phyloP scores from a whole-genome alignment of 2,329 filamentous ascomycete genomes.

The Trichoderma simmonsii region DNA sequence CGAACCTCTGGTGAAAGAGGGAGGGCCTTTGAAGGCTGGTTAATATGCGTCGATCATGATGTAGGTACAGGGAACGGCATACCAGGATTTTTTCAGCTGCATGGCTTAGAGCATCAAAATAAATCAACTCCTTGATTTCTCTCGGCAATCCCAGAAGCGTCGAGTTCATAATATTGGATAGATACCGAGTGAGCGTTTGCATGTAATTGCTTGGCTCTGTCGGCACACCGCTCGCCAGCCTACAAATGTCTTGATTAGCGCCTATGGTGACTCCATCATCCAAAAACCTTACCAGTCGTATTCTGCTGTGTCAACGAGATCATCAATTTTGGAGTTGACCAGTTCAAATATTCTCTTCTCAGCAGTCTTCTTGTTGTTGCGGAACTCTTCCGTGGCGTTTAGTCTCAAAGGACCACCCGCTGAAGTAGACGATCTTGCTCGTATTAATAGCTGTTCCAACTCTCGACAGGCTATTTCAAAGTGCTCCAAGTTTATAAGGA shows the following conservation, averaged over 20 bases:
- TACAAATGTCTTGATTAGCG: constrained; percentile 28
- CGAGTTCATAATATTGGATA: constrained; percentile 94
- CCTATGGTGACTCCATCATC: not conserved
- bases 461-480: constrained; percentile 92
- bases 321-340: constrained; percentile 97
- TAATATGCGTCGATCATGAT: not conserved
- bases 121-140: constrained; percentile 96
- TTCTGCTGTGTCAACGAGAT: constrained; percentile 93
- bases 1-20: constrained; percentile 76
- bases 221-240: constrained; percentile 55
- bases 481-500: constrained; percentile 94
- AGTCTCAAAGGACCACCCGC: constrained; percentile 77
- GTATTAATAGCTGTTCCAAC: constrained; percentile 79
- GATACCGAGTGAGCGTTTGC: constrained; percentile 86
- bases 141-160: constrained; percentile 89
- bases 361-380: constrained; percentile 87
- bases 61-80: constrained; percentile 26
- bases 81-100: constrained; percentile 82
- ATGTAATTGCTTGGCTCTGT: constrained; percentile 87
- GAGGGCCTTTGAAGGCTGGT: constrained; percentile 53
- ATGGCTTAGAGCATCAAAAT: constrained; percentile 92
- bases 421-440: constrained; percentile 77
- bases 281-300: constrained; percentile 72
- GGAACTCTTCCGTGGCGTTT: constrained; percentile 80
- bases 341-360: constrained; percentile 98